A percentile compares a stretch with the other conserved stretches of the same genome.
Conservation (phyloP, 1,284 basidiomycete genomes). For the Rhizoctonia solani region DNA sequence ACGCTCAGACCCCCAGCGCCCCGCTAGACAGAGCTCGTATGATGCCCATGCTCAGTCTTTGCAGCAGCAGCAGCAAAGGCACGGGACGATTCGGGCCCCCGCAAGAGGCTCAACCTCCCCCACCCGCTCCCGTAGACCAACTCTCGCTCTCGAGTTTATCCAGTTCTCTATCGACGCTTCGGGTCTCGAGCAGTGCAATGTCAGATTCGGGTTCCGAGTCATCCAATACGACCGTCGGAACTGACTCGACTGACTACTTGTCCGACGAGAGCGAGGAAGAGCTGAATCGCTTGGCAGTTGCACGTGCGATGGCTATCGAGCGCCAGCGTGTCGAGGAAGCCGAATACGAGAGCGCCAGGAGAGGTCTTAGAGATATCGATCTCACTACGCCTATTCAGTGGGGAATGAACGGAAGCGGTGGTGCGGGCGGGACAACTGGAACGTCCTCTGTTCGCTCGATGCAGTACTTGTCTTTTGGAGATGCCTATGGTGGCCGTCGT, state of each 20-base stretch:
- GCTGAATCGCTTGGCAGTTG: conserved; percentile 37
- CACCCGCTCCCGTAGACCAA: not conserved
- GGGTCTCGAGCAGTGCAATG: conserved; percentile 28
- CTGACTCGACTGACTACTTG: conserved; percentile 39
- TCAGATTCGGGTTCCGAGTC: conserved; percentile 25
- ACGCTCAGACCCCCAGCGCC: not conserved
- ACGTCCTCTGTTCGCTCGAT: conserved; percentile 16
- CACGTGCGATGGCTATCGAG: conserved; percentile 34
- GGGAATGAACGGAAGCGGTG: not conserved
- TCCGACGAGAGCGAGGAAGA: conserved; percentile 39
- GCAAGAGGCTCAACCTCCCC: not conserved
- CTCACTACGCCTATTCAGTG: conserved; percentile 21
- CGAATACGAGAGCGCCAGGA: conserved; percentile 23
- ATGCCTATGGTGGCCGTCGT: too few species aligned
- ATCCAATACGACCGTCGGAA: conserved; percentile 33
- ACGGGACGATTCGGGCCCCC: not conserved
- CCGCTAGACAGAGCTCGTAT: conserved; percentile 10
- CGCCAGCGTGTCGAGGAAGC: conserved; percentile 9
- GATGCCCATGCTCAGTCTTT: not conserved
- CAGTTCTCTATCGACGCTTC: conserved; percentile 16
- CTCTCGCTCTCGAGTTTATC: conserved; percentile 30
- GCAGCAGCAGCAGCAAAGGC: not conserved
- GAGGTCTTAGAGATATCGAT: conserved; percentile 18
- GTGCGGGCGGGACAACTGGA: not conserved
- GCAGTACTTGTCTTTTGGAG: conserved; percentile 29